Evolutionary conservation across 345 rosid species (phyloP).

Genomic region (Cardiospermum halicacabum): DNA sequence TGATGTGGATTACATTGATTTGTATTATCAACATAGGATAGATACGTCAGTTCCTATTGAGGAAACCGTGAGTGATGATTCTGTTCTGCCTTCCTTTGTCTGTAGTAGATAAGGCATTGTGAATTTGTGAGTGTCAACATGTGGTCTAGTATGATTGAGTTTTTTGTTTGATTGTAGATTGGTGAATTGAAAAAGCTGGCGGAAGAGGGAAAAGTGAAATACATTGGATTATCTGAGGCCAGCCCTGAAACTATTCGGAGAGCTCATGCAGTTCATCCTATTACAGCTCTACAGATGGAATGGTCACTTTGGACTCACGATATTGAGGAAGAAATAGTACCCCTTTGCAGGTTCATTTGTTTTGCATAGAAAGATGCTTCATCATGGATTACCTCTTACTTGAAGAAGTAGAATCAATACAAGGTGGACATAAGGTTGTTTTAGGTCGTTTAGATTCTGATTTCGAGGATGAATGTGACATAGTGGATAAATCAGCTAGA

Average conservation of each 20-base stretch:
- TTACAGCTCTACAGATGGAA: slow-evolving; percentile 59
- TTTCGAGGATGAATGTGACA: not conserved
- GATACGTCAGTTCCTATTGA: slow-evolving; percentile 44
- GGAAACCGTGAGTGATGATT: slow-evolving; percentile 42
- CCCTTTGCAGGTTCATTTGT: slow-evolving; percentile 41
- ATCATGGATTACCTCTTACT: not conserved
- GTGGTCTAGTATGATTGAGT: not conserved
- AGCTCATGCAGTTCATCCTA: slow-evolving; percentile 58
- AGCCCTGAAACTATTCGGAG: slow-evolving; percentile 57
- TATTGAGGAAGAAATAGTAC: slow-evolving; percentile 49
- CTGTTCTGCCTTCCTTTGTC: not conserved
- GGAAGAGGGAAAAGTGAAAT: slow-evolving; percentile 52
- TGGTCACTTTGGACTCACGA: slow-evolving; percentile 68
- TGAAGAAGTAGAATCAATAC: too few relatives aligned
- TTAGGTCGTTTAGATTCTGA: not conserved
- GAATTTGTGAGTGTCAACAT: not conserved
- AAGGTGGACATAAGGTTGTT: too few relatives aligned
- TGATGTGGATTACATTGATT: slow-evolving; percentile 44
- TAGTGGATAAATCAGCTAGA: too few relatives aligned
- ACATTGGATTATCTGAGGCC: slow-evolving; percentile 53
- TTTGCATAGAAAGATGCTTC: not conserved
- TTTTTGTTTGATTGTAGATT: slow-evolving; percentile 28
- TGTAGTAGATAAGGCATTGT: too few relatives aligned
- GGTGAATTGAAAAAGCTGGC: slow-evolving; percentile 54
- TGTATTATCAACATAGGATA: slow-evolving; percentile 46